Evolutionary conservation across 129 eudicot species (phyloP), one percentile per base, ranked within the genome.

Genomic region (Cynara cardunculus): DNA sequence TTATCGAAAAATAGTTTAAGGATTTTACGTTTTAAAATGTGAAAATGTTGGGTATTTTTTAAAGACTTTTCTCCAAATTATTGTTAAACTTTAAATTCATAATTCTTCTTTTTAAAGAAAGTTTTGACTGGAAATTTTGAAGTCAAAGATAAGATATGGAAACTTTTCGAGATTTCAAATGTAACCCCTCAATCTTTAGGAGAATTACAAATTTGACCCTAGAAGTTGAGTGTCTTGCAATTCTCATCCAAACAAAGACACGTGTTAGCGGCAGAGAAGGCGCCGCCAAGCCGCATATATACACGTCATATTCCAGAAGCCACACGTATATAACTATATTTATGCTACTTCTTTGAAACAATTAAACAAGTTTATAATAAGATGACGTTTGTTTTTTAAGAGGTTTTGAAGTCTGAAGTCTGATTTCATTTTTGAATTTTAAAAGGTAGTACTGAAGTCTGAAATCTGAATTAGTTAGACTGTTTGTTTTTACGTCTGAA

Each of bases 231-330:
- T 21, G 16, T 22, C 16, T 10, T 16, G 16, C 16, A 64, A 24
- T 64, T 64, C 27, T 21, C 28, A 71, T 56, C 65, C 65, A 18
- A 18, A 56, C 65, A 56, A 18, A 56, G 26, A 71, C 75, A 34
- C 75, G 75, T 71, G 75, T 71, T 31, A 71, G 75, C 75, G 44
- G 56, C 75, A 18, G 25, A 3, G 14, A 71, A 34, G 75, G 53
- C 75, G 75, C 75, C 75, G 75, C 53, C 75, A 71, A 71, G 75
- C 25, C 44, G 37, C 75, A 27, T 34, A 34, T 31, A 31, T 34
- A 22, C 75, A 71, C 75, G 75, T 71, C 75, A 71, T 71, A 32
- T 1, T 13, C 14, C 1, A 9, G 19, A 34, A 71, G 8, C 25
- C 37, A 71, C 75, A 71, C 75, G 75, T 71, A 71, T 71, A 34